Evolutionary conservation across 2,329 filamentous ascomycete genomes (phyloP), one percentile per base, ranked within the genome.

Genomic region (Thielaviopsis euricoi): DNA sequence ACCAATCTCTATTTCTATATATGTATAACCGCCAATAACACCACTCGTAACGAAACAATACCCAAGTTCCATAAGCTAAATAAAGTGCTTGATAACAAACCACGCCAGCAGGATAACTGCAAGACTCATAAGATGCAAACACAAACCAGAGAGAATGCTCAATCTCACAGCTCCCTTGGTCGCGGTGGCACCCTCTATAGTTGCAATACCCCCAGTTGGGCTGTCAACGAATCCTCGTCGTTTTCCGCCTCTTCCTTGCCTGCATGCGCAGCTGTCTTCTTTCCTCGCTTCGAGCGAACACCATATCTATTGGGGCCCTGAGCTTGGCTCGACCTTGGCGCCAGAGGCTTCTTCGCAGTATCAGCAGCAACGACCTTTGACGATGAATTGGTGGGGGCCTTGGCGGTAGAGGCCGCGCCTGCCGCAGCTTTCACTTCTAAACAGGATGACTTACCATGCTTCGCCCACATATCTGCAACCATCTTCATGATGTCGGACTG

Each of bases 401-500:
- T 33, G 29, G 29, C 29, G 29, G 29, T 10, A 2, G 29, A 6
- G 3, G 29, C 29, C 2, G 29, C 29, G 25, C 4, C 9, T 33
- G 29, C 29, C 7, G 29, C 29, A 10, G 29, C 29, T 10, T 33
- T 33, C 29, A 10, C 29, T 33, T 6, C 29, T 33, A 33, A 33
- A 33, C 7, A 33, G 29, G 29, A 6, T 33, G 29, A 33, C 63
- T 77, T 77, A 62, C 71, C 69, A 64, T 74, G 75, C 58, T 76
- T 73, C 58, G 77, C 72, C 75, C 86, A 89, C 66, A 75, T 75
- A 64, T 76, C 76, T 21, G 80, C 83, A 60, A 90, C 73, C 46
- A 80, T 72, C 65, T 75, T 77, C 85, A 89, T 86, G 12, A 89
- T 76, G 58, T 83, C 80, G 64, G 82, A 85, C 65, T 85, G 82